Conservation (phyloP, 208 protist species). For the Blastocrithidia nonstop region DNA sequence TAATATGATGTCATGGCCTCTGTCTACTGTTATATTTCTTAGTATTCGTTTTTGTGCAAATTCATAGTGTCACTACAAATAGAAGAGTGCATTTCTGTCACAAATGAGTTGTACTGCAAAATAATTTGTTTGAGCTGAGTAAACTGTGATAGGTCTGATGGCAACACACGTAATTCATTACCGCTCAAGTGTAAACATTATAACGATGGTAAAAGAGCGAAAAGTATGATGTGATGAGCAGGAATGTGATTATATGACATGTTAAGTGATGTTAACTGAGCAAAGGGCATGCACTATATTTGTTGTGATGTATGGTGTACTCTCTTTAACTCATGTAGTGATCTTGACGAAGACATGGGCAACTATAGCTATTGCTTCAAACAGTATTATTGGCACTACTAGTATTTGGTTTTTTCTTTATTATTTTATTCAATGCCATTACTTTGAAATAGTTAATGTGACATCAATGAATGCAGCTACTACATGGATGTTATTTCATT, state of each 20-base stretch:
- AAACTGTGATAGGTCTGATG: conserved; percentile 48
- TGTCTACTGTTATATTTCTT: too few relatives aligned
- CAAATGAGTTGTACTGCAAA: conserved; percentile 64
- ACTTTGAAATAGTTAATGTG: neutral
- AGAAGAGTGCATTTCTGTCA: neutral
- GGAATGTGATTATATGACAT: conserved; percentile 75
- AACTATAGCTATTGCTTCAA: too few relatives aligned
- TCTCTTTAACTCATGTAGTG: too few relatives aligned
- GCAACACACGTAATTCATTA: conserved; percentile 52
- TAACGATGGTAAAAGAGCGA: conserved; percentile 49
- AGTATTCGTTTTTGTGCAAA: too few relatives aligned
- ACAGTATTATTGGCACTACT: neutral
- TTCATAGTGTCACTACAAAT: too few relatives aligned
- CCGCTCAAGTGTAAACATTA: conserved; percentile 71
- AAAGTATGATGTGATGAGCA: conserved; percentile 21
- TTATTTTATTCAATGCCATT: neutral
- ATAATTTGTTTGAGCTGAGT: conserved; percentile 70
- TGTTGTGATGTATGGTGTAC: too few relatives aligned
- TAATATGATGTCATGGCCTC: too few relatives aligned
- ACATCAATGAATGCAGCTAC: neutral
- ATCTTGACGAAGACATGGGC: conserved; percentile 15
- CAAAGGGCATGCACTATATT: too few relatives aligned
- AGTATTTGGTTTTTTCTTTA: conserved; percentile 2
- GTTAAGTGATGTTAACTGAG: conserved; percentile 46
- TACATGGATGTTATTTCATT: conserved; percentile 48